Conservation (phyloP, 169 alveolate genomes). For the Plasmodium billcollinsi region DNA sequence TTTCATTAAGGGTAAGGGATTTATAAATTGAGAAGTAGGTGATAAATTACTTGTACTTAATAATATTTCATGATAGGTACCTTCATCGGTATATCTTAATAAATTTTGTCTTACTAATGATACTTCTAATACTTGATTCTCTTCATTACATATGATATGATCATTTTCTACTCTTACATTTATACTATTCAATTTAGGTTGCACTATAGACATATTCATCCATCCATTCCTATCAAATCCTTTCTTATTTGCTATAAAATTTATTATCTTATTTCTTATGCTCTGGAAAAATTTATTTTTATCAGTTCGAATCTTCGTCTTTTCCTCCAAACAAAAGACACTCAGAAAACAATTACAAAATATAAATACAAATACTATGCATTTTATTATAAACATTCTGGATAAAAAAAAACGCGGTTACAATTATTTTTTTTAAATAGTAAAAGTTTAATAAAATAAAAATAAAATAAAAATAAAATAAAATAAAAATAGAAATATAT, state of each 20-base stretch:
- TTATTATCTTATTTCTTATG: slow-evolving; percentile 14
- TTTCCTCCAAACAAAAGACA: slow-evolving; percentile 4
- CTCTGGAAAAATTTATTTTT: slow-evolving; percentile 7
- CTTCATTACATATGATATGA: slow-evolving; percentile 11
- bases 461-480: background rate
- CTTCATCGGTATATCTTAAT: slow-evolving; percentile 14
- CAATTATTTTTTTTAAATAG: background rate
- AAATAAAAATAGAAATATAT: background rate
- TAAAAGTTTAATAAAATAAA: background rate
- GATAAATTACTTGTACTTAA: background rate
- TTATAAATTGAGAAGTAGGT: background rate
- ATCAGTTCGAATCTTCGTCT: background rate
- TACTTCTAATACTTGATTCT: slow-evolving; percentile 25
- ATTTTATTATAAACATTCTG: background rate
- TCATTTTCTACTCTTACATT: slow-evolving; percentile 11
- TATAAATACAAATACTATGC: background rate
- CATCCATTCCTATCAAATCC: slow-evolving; percentile 55
- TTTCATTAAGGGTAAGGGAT: slow-evolving; percentile 21
- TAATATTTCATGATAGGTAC: slow-evolving; percentile 17
- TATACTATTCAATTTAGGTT: background rate
- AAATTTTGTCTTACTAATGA: slow-evolving; percentile 8
- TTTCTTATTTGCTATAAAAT: slow-evolving; percentile 35
- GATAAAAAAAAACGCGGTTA: background rate
- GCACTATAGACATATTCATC: slow-evolving; percentile 16
- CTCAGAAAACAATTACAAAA: background rate